Base-by-base conservation (phyloP, 371 early-diverging fungal genomes). In the Dichotomocladium elegans region DNA sequence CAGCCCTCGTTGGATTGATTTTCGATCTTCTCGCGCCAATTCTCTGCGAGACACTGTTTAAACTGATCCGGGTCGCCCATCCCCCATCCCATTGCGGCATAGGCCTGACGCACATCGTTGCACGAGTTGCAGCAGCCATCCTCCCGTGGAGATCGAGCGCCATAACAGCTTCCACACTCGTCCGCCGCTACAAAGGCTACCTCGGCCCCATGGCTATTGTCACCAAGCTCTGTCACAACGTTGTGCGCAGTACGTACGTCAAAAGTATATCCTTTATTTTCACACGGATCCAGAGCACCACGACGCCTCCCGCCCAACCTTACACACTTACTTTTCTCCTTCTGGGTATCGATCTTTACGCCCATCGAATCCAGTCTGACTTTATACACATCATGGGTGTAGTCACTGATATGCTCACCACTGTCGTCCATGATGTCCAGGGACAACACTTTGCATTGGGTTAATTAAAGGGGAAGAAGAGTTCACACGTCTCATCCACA, bases 51-150 rank as follows among this genome's bases (percentile, higher is more conserved):
- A 64, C 97, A 98, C 85, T 97, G 98, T 55, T 93, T 95, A 50
- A 95, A 85, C 1, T 68, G 49, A 42, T 91, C 89, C 0, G 85
- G 79, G 42, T 84, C 62, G 6, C 66, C 72, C 46, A 91, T 85
- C 1, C 90, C 86, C 97, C 96, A 96, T 24, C 92, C 91, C 33
- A 68, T 68, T 19, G 76, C 78, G 2, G 66, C 74, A 63, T 98
- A 96, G 0, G 96, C 94, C 57, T 86, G 80, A 28, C 87, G 82
- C 15, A 98, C 94, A 12, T 91, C 94, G 29, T 91, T 91, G 66
- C 99, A 98, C 0, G 93, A 91, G 63, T 95, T 92, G 71, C 99
- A 97, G 77, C 99, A 98, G 22, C 89, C 89, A 51, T 74, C 78
- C n/a, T 60, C 75, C 24, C 63, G 55, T 21, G 62, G 22, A 0